Evolutionary conservation across 2,329 filamentous ascomycete genomes (phyloP).

Genomic region (Alternaria brassicae): DNA sequence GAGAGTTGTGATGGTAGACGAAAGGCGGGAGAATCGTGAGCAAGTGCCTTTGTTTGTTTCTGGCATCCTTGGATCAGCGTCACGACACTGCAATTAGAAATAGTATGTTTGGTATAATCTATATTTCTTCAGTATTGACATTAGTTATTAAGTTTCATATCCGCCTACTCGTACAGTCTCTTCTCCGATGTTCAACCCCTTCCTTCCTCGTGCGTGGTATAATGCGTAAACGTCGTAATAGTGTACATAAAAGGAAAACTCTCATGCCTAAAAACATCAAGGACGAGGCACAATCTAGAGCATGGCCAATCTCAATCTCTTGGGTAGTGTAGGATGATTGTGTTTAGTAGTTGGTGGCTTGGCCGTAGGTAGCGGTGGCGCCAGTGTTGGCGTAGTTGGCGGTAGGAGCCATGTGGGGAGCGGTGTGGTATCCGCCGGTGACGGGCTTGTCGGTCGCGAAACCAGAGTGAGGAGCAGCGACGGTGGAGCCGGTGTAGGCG

Average conservation of each 20-base stretch:
- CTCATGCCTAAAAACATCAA: background rate
- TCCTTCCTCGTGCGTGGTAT: slow-evolving; percentile 30
- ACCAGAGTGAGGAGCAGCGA: slow-evolving; percentile 46
- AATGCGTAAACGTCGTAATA: slow-evolving; percentile 26
- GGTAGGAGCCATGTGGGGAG: slow-evolving; percentile 41
- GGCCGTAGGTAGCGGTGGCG: slow-evolving; percentile 49
- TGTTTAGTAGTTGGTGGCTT: slow-evolving; percentile 20
- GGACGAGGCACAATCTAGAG: background rate
- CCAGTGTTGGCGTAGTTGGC: slow-evolving; percentile 32
- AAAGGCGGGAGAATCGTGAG: too few relatives aligned
- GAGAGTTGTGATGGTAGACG: too few relatives aligned
- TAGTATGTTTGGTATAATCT: background rate
- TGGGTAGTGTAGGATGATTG: background rate
- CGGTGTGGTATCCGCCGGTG: slow-evolving; percentile 56
- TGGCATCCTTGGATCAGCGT: too few relatives aligned
- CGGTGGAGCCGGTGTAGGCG: slow-evolving; percentile 57
- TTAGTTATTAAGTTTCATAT: slow-evolving; percentile 21
- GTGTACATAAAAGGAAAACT: slow-evolving; percentile 6
- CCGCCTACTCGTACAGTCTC: slow-evolving; percentile 15
- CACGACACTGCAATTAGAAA: background rate
- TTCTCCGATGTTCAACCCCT: background rate
- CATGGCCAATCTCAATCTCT: background rate
- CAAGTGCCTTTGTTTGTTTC: too few relatives aligned
- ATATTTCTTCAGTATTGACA: slow-evolving; percentile 6
- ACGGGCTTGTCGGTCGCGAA: slow-evolving; percentile 49